phyloP scores from a whole-genome alignment of 805 yeast genomes.

The Debaryomyces maramus region DNA sequence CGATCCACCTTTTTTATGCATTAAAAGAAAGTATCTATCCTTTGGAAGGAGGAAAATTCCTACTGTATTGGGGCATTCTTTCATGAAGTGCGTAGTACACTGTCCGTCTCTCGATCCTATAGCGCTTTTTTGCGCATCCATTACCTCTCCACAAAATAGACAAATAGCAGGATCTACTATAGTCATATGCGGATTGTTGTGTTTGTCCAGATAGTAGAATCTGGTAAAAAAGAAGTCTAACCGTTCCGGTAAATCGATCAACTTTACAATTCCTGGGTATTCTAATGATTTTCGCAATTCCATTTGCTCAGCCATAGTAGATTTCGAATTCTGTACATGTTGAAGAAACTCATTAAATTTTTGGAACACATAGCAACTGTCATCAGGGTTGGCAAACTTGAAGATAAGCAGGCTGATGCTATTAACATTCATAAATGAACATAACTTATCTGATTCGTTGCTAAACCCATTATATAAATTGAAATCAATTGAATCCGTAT shows the following conservation, averaged over 20 bases:
- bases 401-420: conserved; percentile 24
- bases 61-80: conserved; percentile 61
- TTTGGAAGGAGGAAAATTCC: conserved; percentile 77
- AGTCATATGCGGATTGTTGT: conserved; percentile 34
- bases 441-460: conserved; percentile 56
- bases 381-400: conserved; percentile 13
- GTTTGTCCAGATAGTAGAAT: conserved; percentile 47
- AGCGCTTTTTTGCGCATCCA: conserved; percentile 64
- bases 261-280: conserved; percentile 64
- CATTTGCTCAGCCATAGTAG: conserved; percentile 8
- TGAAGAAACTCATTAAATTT: conserved; percentile 23
- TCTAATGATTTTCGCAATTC: conserved; percentile 35
- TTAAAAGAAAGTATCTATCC: conserved; percentile 59
- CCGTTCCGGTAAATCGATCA: conserved; percentile 64
- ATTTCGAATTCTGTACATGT: conserved; percentile 8
- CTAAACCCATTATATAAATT: conserved; percentile 17
- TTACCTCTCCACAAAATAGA: conserved; percentile 70
- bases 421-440: conserved; percentile 51
- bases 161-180: conserved; percentile 82
- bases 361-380: conserved; percentile 22
- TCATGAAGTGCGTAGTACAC: conserved; percentile 68
- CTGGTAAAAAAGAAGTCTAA: conserved; percentile 69
- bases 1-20: conserved; percentile 78
- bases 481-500: conserved; percentile 31
- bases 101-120: conserved; percentile 65